Evolutionary conservation across 2,329 filamentous ascomycete genomes (phyloP), one percentile per base, ranked within the genome.

Genomic region (Neoascochyta sp.): DNA sequence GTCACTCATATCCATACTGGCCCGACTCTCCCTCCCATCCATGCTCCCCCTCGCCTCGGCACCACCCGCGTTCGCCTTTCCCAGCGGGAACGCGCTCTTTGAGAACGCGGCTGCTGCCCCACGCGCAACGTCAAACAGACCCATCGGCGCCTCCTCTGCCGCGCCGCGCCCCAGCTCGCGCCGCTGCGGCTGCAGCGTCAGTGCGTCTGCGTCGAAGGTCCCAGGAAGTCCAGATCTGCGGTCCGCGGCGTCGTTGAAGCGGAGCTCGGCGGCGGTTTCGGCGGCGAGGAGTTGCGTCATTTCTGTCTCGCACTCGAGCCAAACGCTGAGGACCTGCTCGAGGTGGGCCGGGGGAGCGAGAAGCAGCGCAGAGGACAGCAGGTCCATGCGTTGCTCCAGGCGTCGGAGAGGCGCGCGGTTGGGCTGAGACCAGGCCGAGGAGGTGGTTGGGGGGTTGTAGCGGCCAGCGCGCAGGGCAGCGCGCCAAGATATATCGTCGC

Each of bases 341-440:
- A 92, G 71, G 9, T 83, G 78, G 1, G 73, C 67, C 0, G 78
- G 65, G 1, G 86, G 86, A 0, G 85, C 84, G 27, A 89, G 75
- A 7, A 86, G 74, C 11, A 92, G 69, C 1, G 86, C 83, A 9
- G 83, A 80, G 1, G 83, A 80, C 2, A 93, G 69, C 20, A 88
- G 83, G 49, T 90, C 86, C 55, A 88, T 85, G 13, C 86, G 78
- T 55, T 90, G 86, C 49, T 90, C 83, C 1, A 92, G 68, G 44
- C 86, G 80, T 16, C 84, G 75, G 29, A 92, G 57, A 9, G 55
- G 56, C 69, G 15, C 70, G 64, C 60, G 80, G 74, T 46, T 74
- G 8, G 48, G 33, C 14, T 53, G 44, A 3, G 47, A 40, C 49
- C 54, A 54, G 7, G 78, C 73, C 2, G 54, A 57, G 2, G 42